phyloP scores from a whole-genome alignment of 2,329 filamentous ascomycete genomes.

The Trichophyton benhamiae region DNA sequence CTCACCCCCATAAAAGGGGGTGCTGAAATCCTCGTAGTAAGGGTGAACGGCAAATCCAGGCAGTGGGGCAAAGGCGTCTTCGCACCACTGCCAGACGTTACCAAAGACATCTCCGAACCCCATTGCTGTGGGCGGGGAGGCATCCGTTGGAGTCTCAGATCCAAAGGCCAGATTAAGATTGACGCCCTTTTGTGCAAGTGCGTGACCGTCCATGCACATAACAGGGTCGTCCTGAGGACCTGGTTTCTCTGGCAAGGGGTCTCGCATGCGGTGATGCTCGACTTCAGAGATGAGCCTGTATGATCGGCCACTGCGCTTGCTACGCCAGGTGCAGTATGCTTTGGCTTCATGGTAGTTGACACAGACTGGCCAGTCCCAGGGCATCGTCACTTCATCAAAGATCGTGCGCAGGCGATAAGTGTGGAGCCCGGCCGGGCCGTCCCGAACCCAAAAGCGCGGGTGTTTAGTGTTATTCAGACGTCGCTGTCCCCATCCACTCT shows the following conservation, averaged over 20 bases:
- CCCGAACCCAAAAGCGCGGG: background rate
- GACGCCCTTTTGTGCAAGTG: background rate
- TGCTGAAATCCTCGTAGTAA: background rate
- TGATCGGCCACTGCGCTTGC: background rate
- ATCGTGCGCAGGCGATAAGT: background rate
- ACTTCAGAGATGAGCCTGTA: background rate
- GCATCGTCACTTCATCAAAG: background rate
- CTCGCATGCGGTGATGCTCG: background rate
- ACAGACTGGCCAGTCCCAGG: background rate
- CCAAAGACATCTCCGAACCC: background rate
- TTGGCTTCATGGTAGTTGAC: slow-evolving; percentile 1
- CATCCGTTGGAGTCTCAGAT: background rate
- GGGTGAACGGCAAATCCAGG: background rate
- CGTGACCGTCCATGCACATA: background rate
- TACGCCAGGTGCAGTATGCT: slow-evolving; percentile 1
- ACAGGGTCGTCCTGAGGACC: background rate
- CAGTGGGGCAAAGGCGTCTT: background rate
- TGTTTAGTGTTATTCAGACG: background rate
- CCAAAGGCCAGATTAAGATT: background rate
- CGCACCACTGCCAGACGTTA: slow-evolving; percentile 1
- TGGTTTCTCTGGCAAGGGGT: background rate
- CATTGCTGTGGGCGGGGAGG: background rate
- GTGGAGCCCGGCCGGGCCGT: background rate
- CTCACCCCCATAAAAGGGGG: background rate
- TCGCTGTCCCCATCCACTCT: background rate